Base-by-base conservation (phyloP, 2,329 filamentous ascomycete species). In the Fusarium verrucosum region DNA sequence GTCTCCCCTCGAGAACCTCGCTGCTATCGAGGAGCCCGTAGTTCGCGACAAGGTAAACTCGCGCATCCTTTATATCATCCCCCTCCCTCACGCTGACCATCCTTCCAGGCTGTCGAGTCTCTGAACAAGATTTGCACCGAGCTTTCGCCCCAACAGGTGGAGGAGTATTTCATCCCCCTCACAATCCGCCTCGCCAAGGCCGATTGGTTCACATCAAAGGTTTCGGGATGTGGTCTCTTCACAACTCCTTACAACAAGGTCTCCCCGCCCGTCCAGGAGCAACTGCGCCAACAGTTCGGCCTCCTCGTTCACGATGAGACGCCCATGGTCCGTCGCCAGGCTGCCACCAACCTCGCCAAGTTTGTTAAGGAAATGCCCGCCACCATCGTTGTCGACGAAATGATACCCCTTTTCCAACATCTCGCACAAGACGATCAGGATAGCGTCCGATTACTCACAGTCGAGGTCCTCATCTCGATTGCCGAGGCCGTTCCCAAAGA, bases 161-260 rank as follows among this genome's bases (percentile, higher is more conserved):
- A 99, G 83, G 92, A 97, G 74, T 92, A 94, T 80, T 98, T 98
- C 82, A 94, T 99, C 71, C 95, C 95, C 63, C 89, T 99, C 75
- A 94, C 94, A 59, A 87, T 96, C 75, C 92, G 95, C 76, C 91
- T 99, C 62, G 96, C 95, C 68, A 99, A 98, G 86, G 95, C 95
- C 80, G 95, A 99, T 81, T 99, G 95, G 95, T 99, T 99, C 80
- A 99, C 95, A 56, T 98, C 95, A 68, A 99, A 98, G 82, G 95
- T 99, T 68, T 99, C 95, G 28, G 95, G 94, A 64, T 97, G 94
- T 68, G 95, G 95, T 65, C 90, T 99, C 65, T 99, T 94, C 83
- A 95, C 92, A 76, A 87, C 89, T 44, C 94, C 95, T 67, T 99
- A 99, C 83, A 90, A 89, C 73, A 96, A 96, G 83, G 92, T 95